Base-by-base conservation (phyloP, 2,329 filamentous ascomycete genomes). In the Alternaria sp. region DNA sequence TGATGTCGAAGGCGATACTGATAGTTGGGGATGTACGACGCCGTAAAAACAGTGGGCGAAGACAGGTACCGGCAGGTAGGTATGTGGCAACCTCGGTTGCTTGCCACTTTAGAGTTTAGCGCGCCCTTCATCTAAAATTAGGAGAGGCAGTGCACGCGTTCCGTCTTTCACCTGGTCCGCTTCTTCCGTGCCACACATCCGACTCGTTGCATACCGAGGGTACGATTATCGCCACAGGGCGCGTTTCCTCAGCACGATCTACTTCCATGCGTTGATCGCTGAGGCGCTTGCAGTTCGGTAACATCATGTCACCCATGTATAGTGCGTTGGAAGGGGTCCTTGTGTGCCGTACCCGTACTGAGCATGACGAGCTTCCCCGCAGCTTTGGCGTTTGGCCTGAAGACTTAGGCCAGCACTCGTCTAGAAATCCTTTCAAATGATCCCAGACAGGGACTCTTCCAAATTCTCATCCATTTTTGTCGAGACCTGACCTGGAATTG, bases 61-160 rank as follows among this genome's bases (percentile, higher is more conserved):
- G 41, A 55, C 60, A 63, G 52, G 64, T 17, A 17, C 17, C 17
- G 17, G 17, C 17, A 17, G 17, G 17, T 17, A 17, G 63, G 56
- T 44, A 29, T 46, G 60, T 40, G 10, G 31, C 21, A 40, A 29
- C 60, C 62, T 67, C 61, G 61, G 61, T 46, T 66, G 46, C 59
- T 60, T 56, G 54, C 36, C 48, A 33, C 51, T 17, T 39, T 55
- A 9, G 23, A 17, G 29, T 36, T 56, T 46, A 44, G 58, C 37
- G 65, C 50, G 60, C 29, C 52, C 29, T 51, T 23, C 17, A 41
- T 55, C 69, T 69, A 73, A 68, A 71, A 65, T 67, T 73, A 73
- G 70, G 59, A 31, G 67, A 65, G 69, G 70, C 70, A 67, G 69
- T 73, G 68, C 68, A 65, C 56, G 52, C 54, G 52, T 45, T 42